Conservation (phyloP, 805 yeast species). For the Komagataella kurtzmanii region DNA sequence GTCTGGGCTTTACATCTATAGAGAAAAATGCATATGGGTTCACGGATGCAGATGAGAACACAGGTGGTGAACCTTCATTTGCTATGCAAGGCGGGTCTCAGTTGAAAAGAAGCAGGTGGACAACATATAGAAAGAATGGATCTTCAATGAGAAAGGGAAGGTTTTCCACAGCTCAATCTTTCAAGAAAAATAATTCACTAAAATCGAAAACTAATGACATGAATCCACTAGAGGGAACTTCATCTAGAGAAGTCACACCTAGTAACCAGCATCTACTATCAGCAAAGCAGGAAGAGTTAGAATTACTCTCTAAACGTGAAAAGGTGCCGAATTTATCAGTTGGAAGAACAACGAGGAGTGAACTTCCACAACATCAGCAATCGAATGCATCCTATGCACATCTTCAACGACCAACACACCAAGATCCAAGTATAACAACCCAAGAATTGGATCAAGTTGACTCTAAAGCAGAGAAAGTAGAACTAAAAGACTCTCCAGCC, state of each 20-base stretch:
- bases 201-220: background rate
- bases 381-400: background rate
- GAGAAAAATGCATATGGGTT: constrained; percentile 27
- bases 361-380: background rate
- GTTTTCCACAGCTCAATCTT: constrained; percentile 3
- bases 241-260: background rate
- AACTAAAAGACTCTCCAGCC: background rate
- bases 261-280: background rate
- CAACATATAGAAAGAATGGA: constrained; percentile 30
- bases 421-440: background rate
- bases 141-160: constrained; percentile 4
- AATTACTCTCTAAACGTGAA: background rate
- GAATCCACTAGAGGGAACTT: background rate
- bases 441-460: background rate
- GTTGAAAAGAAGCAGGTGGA: constrained; percentile 33
- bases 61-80: constrained; percentile 4
- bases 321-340: background rate
- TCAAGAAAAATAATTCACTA: background rate
- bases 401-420: background rate
- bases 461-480: background rate
- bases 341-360: background rate
- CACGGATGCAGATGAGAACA: constrained; percentile 1
- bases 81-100: constrained; percentile 2
- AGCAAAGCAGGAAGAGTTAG: background rate
- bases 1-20: constrained; percentile 43